Base-by-base conservation (phyloP, 1,284 basidiomycete genomes). In the Microbotryum saponariae region DNA sequence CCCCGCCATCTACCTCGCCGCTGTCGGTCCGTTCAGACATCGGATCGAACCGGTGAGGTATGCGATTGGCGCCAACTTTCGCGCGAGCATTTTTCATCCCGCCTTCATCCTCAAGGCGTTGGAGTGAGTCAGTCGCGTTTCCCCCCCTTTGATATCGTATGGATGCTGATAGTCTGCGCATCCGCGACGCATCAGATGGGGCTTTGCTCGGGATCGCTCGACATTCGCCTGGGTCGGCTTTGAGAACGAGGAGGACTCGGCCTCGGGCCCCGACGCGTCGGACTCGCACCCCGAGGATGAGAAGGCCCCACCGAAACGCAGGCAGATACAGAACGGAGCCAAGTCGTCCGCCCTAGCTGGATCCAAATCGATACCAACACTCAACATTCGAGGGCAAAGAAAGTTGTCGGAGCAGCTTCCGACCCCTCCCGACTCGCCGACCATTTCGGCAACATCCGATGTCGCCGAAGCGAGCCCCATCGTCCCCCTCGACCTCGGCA, bases 221-320 rank as follows among this genome's bases (percentile, higher is more conserved):
- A 62, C 62, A 9, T 18, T 56, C 14, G 56, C 61, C 0, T 66
- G 59, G 59, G 50, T 63, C 23, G 61, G 59, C 25, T 61, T 63
- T 42, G 54, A 59, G 16, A 58, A 54, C 5, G 25, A n/a, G 51
- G 25, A n/a, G 25, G 25, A 10, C 10, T 50, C 48, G 27, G 27
- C 0, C 48, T n/a, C 27, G 48, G 29, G 29, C 21, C 18, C 20
- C 23, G 12, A 50, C 21, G 12, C 27, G 16, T 23, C 27, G 48
- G 6, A 50, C 5, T 50, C n/a, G 16, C 12, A 23, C 48, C 6
- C 21, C 21, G 29, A 29, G 23, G 16, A 50, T 20, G 29, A 50
- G 12, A 50, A 29, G 12, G 29, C 3, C 18, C 37, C 0, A 42
- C 33, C 10, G n/a, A 44, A 16, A 5, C 18, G 1, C 12, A 23